These are phyloP conservation scores for Apocynum venetum DNA, from an alignment of 257 asterid species.

Conservation along the genomic window DNA sequence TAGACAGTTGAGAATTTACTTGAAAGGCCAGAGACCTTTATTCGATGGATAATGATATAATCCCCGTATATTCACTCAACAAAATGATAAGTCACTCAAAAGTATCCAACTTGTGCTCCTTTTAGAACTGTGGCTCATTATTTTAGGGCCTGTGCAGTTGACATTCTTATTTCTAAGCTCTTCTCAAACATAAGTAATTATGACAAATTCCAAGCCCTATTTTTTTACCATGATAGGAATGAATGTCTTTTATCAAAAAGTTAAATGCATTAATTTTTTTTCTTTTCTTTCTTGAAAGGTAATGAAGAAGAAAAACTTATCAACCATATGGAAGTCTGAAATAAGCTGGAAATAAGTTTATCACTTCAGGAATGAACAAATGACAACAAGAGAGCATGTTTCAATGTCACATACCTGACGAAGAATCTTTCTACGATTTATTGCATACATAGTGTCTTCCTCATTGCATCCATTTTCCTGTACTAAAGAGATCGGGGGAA, in stretches of 20 bases:
- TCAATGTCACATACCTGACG: constrained; percentile 65
- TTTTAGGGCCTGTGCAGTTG: neutral
- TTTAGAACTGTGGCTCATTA: neutral
- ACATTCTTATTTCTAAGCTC: neutral
- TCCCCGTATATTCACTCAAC: neutral
- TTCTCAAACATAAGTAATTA: neutral
- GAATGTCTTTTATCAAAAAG: neutral
- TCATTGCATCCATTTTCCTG: constrained; percentile 55
- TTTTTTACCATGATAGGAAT: neutral
- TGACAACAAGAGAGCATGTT: constrained; percentile 8
- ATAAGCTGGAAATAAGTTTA: neutral
- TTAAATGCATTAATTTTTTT: neutral
- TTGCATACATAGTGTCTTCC: constrained; percentile 46
- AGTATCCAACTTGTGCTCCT: neutral
- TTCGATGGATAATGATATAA: neutral
- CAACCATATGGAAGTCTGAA: neutral
- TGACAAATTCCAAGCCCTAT: neutral
- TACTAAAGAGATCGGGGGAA: constrained; percentile 61
- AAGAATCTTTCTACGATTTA: constrained; percentile 61
- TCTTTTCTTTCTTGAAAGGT: neutral
- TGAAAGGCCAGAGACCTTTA: neutral
- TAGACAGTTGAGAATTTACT: neutral
- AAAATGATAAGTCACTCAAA: neutral
- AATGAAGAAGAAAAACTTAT: neutral
- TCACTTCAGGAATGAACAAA: neutral